Evolutionary conservation across 768 basidiomycete species (phyloP), one percentile per base, ranked within the genome.

Genomic region (Boletus huronensis): DNA sequence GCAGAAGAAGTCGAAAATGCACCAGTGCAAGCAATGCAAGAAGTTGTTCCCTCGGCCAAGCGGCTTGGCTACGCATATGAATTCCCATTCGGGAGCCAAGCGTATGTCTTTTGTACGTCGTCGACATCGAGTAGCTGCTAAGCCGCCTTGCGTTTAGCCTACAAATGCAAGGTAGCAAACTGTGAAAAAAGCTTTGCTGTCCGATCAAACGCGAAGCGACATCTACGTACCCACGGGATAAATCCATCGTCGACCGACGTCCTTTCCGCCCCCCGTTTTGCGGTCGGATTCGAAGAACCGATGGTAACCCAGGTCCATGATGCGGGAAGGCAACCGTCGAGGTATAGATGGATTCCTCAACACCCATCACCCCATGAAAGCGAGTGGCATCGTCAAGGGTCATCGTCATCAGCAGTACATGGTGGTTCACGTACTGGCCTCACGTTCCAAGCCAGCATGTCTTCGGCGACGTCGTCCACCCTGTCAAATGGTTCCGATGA

Each of bases 161-260:
- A 58, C 32, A 70, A 70, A 35, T 92, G 89, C 63, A 77, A 72
- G 0, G 82, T 84, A 46, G 73, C 79, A 14, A 76, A 77, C 32
- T 92, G 90, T 65, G 70, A 73, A 29, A 85, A 86, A 64, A 78
- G 76, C 4, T 92, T 91, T 62, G 82, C 86, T 19, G 88, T 91
- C 17, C 82, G 87, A 13, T 91, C 89, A 8, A 92, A 92, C 61
- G 88, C 88, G 16, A 88, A 84, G 67, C 80, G 89, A 32, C 89
- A 92, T 63, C 77, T 88, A 35, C 84, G 87, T 42, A 90, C 86
- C 1, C 89, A 92, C 59, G 85, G 86, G 25, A 76, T 85, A 40
- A 63, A 65, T 53, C 67, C 66, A 14, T 59, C 67, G 13, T 53
- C 60, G 13, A 38, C 56, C n/a, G 65, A 53, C 16, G 14, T 47